Evolutionary conservation across 345 rosid species (phyloP).

Genomic region (Conringia planisiliqua): DNA sequence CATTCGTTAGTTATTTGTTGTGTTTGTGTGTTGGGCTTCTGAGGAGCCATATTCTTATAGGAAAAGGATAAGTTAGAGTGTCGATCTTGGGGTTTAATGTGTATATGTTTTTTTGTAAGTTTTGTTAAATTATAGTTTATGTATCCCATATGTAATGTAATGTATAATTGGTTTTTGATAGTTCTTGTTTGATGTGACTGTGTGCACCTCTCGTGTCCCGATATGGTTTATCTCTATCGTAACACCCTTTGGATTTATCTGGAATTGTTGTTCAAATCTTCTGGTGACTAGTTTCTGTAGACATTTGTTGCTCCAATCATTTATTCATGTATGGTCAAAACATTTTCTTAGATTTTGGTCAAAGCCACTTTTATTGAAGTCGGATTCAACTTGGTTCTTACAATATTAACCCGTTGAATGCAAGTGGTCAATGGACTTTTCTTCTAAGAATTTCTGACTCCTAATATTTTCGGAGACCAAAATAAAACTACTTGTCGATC

Average conservation of each 20-base stretch:
- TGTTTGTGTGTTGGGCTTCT: background rate
- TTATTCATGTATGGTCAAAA: background rate
- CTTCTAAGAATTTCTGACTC: too few species aligned
- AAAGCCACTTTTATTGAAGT: background rate
- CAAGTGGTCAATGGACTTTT: too few species aligned
- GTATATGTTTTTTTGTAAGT: background rate
- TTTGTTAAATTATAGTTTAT: background rate
- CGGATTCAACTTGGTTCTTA: background rate
- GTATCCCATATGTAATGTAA: background rate
- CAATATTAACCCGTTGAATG: background rate
- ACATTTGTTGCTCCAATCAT: background rate
- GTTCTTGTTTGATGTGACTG: background rate
- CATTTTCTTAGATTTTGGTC: background rate
- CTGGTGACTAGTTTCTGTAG: background rate
- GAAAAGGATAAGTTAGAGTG: background rate
- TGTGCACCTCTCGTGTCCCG: background rate
- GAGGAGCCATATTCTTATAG: constrained; percentile 6
- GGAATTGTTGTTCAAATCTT: background rate
- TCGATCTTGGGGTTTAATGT: background rate
- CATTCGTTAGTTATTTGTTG: constrained; percentile 3
- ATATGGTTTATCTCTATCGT: background rate
- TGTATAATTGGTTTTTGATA: background rate
- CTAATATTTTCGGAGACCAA: too few species aligned
- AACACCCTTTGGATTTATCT: background rate
- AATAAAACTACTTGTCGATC: too few species aligned